A percentile compares a stretch with the other conserved stretches of the same genome.
Evolutionary conservation across 129 eudicot genomes (phyloP).

Genomic region (Oenanthe sinensis): DNA sequence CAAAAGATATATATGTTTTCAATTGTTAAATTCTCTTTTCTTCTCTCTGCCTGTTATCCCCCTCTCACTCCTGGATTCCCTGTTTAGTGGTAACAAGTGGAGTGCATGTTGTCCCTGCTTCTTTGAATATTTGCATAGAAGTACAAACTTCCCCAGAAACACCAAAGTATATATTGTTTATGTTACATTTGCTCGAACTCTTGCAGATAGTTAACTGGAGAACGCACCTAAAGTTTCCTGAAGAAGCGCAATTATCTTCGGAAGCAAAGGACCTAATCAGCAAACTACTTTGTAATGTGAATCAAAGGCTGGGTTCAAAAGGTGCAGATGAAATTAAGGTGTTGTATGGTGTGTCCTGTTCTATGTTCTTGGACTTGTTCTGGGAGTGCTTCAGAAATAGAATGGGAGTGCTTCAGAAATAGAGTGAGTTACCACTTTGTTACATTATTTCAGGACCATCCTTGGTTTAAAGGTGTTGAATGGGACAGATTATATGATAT

Average conservation of each 20-base stretch:
- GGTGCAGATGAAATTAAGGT: conserved; percentile 99
- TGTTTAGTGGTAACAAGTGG: background rate
- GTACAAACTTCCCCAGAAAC: background rate
- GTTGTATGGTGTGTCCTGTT: conserved; percentile 60
- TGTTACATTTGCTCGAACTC: background rate
- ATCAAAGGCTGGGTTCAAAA: conserved; percentile 82
- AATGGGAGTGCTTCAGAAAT: conserved; percentile 7
- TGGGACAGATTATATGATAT: conserved; percentile 83
- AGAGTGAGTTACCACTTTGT: background rate
- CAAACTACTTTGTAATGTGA: conserved; percentile 81
- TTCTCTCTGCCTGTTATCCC: background rate
- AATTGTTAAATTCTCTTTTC: background rate
- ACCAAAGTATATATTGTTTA: conserved; percentile 23
- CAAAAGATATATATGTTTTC: background rate
- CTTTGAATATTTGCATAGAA: background rate
- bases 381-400: conserved; percentile 5
- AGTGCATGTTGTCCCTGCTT: background rate
- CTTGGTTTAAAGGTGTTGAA: conserved; percentile 80
- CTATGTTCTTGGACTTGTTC: conserved; percentile 30
- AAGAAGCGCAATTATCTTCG: conserved; percentile 69
- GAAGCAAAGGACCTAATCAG: conserved; percentile 92
- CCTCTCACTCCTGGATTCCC: background rate
- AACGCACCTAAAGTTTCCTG: conserved; percentile 89
- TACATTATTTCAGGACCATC: conserved; percentile 54
- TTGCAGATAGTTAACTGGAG: conserved; percentile 93